phyloP scores from a whole-genome alignment of 2,329 filamentous ascomycete species.

The Diaporthe aspalathi region DNA sequence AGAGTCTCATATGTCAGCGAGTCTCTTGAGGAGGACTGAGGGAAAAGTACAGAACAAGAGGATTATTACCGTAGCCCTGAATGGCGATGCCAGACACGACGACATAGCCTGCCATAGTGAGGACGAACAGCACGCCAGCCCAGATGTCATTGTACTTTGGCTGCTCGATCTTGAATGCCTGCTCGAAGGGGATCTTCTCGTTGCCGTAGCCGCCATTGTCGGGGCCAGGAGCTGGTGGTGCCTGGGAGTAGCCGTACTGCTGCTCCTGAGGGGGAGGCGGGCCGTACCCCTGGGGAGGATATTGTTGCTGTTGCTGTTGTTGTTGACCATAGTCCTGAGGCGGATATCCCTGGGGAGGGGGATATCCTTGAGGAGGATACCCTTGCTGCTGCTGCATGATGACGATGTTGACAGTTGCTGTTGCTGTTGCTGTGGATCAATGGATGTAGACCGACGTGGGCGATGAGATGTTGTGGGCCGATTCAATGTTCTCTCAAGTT shows the following conservation, averaged over 20 bases:
- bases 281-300: constrained; percentile 29
- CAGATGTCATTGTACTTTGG: constrained; percentile 94
- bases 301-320: constrained; percentile 28
- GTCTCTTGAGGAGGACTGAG: not conserved
- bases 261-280: constrained; percentile 29
- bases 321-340: constrained; percentile 29
- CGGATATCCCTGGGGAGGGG: constrained; percentile 25
- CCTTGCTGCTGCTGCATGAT: constrained; percentile 31
- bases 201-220: constrained; percentile 35
- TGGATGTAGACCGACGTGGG: not conserved
- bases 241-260: constrained; percentile 29
- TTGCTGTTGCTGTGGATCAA: constrained; percentile 15
- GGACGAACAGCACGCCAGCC: constrained; percentile 76
- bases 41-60: not conserved
- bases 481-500: not conserved
- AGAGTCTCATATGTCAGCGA: constrained; percentile 33
- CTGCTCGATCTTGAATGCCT: constrained; percentile 83
- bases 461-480: not conserved
- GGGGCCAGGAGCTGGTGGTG: constrained; percentile 35
- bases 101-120: constrained; percentile 68
- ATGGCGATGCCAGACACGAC: constrained; percentile 82
- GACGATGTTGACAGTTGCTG: not conserved
- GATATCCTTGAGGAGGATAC: constrained; percentile 15
- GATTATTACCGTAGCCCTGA: constrained; percentile 71
- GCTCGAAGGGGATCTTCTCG: constrained; percentile 74